Evolutionary conservation across 75 land plant genomes (phyloP).

Genomic region (Picea sitchensis): DNA sequence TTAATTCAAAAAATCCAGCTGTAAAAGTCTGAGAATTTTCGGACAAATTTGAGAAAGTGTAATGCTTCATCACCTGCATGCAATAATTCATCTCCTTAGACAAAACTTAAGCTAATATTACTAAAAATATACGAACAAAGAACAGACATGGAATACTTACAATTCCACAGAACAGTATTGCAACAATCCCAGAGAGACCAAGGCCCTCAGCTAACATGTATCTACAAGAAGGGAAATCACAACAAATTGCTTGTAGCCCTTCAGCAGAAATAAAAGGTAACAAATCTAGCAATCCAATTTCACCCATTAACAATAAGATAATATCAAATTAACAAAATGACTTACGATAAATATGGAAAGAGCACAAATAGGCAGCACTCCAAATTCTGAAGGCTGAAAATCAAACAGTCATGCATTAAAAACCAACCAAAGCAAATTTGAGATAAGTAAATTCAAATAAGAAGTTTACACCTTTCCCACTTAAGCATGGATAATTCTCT

Average conservation of each 20-base stretch:
- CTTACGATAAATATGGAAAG: conserved; percentile 99
- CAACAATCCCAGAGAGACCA: conserved; percentile 96
- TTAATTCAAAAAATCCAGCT: conserved; percentile 84
- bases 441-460: background rate
- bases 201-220: conserved; percentile 98
- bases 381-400: conserved; percentile 85
- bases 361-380: conserved; percentile 98
- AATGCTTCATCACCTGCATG: conserved; percentile 93
- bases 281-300: background rate
- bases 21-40: conserved; percentile 86
- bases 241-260: background rate
- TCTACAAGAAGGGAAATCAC: conserved; percentile 30
- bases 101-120: background rate
- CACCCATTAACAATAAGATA: background rate
- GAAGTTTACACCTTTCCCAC: background rate
- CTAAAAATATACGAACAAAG: background rate
- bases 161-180: conserved; percentile 97
- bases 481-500: background rate
- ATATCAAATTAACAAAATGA: conserved; percentile 1
- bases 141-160: conserved; percentile 45
- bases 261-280: background rate
- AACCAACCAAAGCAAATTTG: background rate
- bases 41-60: conserved; percentile 86
- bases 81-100: background rate
- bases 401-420: background rate